These are phyloP conservation scores for Gonapodya sp. DNA, from an alignment of 192 early-diverging fungal species.

Conservation along the genomic window DNA sequence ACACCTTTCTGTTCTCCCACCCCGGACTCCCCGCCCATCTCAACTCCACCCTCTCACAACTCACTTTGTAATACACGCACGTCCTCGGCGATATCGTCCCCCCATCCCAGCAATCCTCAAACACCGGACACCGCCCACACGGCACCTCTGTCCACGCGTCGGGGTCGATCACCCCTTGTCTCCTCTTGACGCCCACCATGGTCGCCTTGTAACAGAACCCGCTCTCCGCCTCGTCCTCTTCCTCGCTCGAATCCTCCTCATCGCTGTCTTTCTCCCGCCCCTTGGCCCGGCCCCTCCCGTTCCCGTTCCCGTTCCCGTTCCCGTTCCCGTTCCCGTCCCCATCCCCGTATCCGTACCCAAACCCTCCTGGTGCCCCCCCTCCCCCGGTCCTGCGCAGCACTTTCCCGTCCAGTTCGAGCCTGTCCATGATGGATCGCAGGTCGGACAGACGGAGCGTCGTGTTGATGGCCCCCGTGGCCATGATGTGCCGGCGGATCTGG, in stretches of 20 bases:
- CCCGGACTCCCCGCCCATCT: neutral
- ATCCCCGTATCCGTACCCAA: slow-evolving; percentile 20
- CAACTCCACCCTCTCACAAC: slow-evolving; percentile 33
- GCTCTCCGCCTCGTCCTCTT: slow-evolving; percentile 24
- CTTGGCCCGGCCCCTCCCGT: slow-evolving; percentile 14
- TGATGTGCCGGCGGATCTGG: slow-evolving; percentile 62
- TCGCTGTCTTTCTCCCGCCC: slow-evolving; percentile 42
- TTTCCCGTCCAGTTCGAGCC: slow-evolving; percentile 79
- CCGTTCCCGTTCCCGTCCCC: slow-evolving; percentile 12
- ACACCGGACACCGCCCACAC: slow-evolving; percentile 83
- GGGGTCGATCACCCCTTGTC: slow-evolving; percentile 22
- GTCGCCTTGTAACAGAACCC: slow-evolving; percentile 66
- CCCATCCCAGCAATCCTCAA: slow-evolving; percentile 57
- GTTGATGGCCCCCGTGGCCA: slow-evolving; percentile 55
- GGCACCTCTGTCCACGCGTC: slow-evolving; percentile 68
- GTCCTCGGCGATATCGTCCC: slow-evolving; percentile 66
- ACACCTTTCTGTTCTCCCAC: neutral
- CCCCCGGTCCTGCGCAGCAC: slow-evolving; percentile 46
- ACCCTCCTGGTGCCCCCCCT: slow-evolving; percentile 27
- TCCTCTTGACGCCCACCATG: slow-evolving; percentile 23
- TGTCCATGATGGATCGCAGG: slow-evolving; percentile 68
- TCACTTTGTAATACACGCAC: slow-evolving; percentile 73
- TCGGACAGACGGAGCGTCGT: slow-evolving; percentile 63
- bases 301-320: slow-evolving; percentile 4
- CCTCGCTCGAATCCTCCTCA: slow-evolving; percentile 22